phyloP scores from a whole-genome alignment of 1,284 basidiomycete species.

The Wallemia ichthyophaga region DNA sequence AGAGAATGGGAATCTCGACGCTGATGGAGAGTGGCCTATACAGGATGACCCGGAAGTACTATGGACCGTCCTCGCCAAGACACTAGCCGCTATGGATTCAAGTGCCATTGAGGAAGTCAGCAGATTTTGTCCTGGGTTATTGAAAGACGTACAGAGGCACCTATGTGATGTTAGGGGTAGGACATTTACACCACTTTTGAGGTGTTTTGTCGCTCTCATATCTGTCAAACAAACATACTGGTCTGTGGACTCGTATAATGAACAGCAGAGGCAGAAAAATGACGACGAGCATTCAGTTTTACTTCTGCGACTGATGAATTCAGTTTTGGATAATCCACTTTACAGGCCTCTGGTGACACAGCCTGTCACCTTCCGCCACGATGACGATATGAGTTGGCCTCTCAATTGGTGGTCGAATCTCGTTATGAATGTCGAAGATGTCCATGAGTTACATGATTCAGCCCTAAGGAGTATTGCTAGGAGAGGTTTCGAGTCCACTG shows the following conservation, averaged over 20 bases:
- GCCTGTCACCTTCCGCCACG: neutral
- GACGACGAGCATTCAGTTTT: neutral
- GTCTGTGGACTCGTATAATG: neutral
- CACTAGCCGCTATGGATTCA: neutral
- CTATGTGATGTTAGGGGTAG: neutral
- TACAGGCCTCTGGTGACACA: neutral
- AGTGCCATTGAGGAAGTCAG: neutral
- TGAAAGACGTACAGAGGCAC: neutral
- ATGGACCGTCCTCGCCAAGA: neutral
- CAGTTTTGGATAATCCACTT: neutral
- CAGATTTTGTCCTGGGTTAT: neutral
- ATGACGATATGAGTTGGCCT: neutral
- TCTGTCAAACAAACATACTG: neutral
- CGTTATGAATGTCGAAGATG: neutral
- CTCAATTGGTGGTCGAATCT: neutral
- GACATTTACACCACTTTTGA: neutral
- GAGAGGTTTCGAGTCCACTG: neutral
- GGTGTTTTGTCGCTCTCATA: neutral
- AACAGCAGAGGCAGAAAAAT: neutral
- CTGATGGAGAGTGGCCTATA: neutral
- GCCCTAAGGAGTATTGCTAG: neutral
- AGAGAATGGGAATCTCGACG: neutral
- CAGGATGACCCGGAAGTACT: neutral
- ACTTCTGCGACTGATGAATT: neutral
- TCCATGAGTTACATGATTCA: neutral